Percentiles rank a stretch among this genome's conserved stretches.
Evolutionary conservation across 805 yeast species (phyloP).

Genomic region (Candida endomychidarum): DNA sequence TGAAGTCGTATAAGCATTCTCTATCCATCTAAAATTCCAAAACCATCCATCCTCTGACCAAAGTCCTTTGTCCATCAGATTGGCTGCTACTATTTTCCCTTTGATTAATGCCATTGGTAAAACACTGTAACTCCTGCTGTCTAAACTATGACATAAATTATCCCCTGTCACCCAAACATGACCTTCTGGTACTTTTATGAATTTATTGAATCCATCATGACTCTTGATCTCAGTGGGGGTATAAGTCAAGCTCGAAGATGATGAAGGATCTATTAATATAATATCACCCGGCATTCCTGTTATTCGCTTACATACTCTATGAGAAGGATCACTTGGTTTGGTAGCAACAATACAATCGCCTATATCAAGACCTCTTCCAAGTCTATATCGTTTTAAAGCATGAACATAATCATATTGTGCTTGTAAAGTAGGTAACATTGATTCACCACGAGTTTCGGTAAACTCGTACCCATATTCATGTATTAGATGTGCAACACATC

Average conservation of each 20-base stretch:
- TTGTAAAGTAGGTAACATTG: slow-evolving; percentile 90
- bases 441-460: slow-evolving; percentile 85
- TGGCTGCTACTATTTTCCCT: slow-evolving; percentile 81
- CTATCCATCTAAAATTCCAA: slow-evolving; percentile 53
- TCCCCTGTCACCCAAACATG: slow-evolving; percentile 99
- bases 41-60: slow-evolving; percentile 32
- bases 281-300: slow-evolving; percentile 96
- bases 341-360: slow-evolving; percentile 89
- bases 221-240: slow-evolving; percentile 23
- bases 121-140: slow-evolving; percentile 86
- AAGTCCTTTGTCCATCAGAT: slow-evolving; percentile 48
- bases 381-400: slow-evolving; percentile 60
- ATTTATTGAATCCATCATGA: slow-evolving; percentile 51
- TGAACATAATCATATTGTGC: slow-evolving; percentile 76
- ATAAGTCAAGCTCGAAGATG: slow-evolving; percentile 44
- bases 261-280: slow-evolving; percentile 77
- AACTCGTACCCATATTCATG: slow-evolving; percentile 70
- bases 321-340: slow-evolving; percentile 86
- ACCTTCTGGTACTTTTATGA: slow-evolving; percentile 82
- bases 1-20: slow-evolving; percentile 42
- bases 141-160: slow-evolving; percentile 81
- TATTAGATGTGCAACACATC: slow-evolving; percentile 65
- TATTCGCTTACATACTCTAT: slow-evolving; percentile 86
- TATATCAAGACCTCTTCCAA: slow-evolving; percentile 63
- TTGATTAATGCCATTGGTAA: slow-evolving; percentile 84